These are phyloP conservation scores for Acanthamoeba healyi DNA, from an alignment of 208 protist species.

Conservation along the genomic window DNA sequence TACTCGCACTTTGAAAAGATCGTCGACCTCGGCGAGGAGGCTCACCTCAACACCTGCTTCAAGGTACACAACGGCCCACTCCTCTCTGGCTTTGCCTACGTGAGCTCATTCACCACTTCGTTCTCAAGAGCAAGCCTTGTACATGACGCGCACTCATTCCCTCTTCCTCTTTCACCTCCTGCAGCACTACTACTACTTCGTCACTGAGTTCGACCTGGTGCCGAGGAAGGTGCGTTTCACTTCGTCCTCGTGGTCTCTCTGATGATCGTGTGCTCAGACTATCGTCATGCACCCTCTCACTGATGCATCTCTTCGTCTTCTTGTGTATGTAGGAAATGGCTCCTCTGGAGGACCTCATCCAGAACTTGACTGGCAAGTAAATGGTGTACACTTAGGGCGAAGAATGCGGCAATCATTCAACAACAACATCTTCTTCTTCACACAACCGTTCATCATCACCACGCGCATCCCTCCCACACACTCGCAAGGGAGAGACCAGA, in stretches of 20 bases:
- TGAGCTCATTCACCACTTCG: background rate
- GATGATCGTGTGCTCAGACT: constrained; percentile 75
- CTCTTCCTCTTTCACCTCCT: constrained; percentile 73
- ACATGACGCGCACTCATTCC: background rate
- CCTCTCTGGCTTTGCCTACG: background rate
- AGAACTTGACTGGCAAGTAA: constrained; percentile 79
- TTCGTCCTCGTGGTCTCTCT: too few relatives aligned
- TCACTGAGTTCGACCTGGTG: constrained; percentile 91
- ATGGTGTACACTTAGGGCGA: background rate
- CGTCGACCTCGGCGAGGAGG: constrained; percentile 95
- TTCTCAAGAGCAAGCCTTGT: background rate
- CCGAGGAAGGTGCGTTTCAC: constrained; percentile 88
- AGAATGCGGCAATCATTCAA: background rate
- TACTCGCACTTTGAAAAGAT: constrained; percentile 98
- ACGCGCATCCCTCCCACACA: background rate
- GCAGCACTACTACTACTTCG: constrained; percentile 94
- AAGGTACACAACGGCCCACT: constrained; percentile 83
- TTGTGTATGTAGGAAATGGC: constrained; percentile 85
- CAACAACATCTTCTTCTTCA: background rate
- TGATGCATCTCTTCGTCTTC: background rate
- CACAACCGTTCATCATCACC: background rate
- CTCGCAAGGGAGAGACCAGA: background rate
- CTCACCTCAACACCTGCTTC: constrained; percentile 98
- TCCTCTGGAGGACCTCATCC: constrained; percentile 90
- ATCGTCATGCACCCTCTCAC: background rate